Evolutionary conservation across 2,329 filamentous ascomycete genomes (phyloP).

Genomic region (Colletotrichum endophyticum): DNA sequence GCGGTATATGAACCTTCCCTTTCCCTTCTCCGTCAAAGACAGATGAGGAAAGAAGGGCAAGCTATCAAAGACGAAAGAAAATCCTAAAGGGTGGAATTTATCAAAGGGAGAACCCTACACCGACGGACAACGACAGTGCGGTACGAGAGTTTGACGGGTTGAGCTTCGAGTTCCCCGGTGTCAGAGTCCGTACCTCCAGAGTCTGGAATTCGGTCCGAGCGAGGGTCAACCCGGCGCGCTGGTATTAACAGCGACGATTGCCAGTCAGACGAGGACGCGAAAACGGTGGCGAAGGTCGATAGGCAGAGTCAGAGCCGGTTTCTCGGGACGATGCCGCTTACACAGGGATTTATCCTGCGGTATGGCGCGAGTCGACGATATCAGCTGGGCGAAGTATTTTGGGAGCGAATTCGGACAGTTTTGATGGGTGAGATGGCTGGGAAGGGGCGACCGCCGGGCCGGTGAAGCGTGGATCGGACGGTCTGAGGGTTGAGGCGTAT

Average conservation of each 20-base stretch:
- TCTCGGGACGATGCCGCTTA: background rate
- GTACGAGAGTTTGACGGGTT: background rate
- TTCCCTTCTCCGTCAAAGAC: background rate
- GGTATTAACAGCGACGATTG: background rate
- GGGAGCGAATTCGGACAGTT: background rate
- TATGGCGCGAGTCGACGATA: background rate
- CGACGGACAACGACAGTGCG: background rate
- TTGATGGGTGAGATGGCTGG: background rate
- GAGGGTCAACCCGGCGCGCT: slow-evolving; percentile 3
- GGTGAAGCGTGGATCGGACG: background rate
- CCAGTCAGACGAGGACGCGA: background rate
- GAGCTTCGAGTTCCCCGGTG: slow-evolving; percentile 6
- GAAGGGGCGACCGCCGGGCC: background rate
- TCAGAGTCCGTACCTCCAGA: slow-evolving; percentile 1
- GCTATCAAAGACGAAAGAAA: background rate
- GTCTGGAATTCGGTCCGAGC: slow-evolving; percentile 7
- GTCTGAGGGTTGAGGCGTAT: background rate
- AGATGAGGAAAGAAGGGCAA: background rate
- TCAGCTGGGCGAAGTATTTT: background rate
- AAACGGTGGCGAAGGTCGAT: background rate
- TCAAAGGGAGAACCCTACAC: background rate
- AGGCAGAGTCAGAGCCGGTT: background rate
- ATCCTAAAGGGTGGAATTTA: background rate
- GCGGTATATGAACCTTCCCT: background rate
- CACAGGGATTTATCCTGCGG: background rate